Conservation (phyloP, 257 asterid genomes). For the Lantana camara region DNA sequence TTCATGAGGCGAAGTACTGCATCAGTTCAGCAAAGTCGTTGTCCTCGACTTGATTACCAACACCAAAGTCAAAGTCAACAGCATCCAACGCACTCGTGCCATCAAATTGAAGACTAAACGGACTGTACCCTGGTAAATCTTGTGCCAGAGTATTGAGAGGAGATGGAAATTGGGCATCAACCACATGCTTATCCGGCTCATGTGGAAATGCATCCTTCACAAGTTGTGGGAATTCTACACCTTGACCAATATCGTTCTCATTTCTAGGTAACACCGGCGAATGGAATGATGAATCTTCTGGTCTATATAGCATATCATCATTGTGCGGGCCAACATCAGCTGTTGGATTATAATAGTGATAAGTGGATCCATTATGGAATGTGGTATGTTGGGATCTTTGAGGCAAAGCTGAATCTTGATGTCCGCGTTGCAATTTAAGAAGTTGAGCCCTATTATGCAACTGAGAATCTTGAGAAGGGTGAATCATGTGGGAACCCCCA, state of each 20-base stretch:
- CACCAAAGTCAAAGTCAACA: slow-evolving; percentile 38
- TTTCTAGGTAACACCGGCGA: slow-evolving; percentile 32
- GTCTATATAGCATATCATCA: slow-evolving; percentile 38
- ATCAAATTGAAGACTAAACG: slow-evolving; percentile 46
- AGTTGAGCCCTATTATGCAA: slow-evolving; percentile 29
- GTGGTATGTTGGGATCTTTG: slow-evolving; percentile 27
- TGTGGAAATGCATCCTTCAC: slow-evolving; percentile 37
- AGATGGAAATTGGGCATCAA: slow-evolving; percentile 42
- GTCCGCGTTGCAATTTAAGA: slow-evolving; percentile 14
- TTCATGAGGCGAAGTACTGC: slow-evolving; percentile 51
- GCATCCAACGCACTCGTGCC: slow-evolving; percentile 43
- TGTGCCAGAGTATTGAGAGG: slow-evolving; percentile 46
- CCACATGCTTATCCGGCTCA: slow-evolving; percentile 34
- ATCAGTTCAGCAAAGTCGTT: slow-evolving; percentile 41
- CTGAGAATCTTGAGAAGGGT: slow-evolving; percentile 29
- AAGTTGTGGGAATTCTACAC: slow-evolving; percentile 30
- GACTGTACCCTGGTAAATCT: slow-evolving; percentile 38
- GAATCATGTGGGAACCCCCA: slow-evolving; percentile 36
- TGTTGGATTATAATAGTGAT: slow-evolving; percentile 39
- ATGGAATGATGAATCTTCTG: slow-evolving; percentile 34
- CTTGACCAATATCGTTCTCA: slow-evolving; percentile 31
- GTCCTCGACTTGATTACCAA: slow-evolving; percentile 30
- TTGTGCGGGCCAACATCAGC: slow-evolving; percentile 34
- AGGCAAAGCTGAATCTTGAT: no score
- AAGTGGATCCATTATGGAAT: slow-evolving; percentile 37